Evolutionary conservation across 2,329 filamentous ascomycete species (phyloP).

Genomic region (Cercospora sp.): DNA sequence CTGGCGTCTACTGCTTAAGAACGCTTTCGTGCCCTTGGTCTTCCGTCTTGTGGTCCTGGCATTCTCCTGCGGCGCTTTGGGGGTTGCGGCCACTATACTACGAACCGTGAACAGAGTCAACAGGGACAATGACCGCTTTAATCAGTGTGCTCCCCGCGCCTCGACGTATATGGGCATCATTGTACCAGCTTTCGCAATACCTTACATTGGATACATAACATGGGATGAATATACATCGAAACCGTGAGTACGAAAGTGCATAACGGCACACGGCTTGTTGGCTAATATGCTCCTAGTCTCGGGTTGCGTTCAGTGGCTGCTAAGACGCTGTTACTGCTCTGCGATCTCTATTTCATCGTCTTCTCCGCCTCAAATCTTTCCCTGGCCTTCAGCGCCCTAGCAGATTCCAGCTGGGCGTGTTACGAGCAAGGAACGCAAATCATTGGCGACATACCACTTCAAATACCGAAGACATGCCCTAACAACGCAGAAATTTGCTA

Average conservation of each 20-base stretch:
- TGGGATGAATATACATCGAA: conserved; percentile 96
- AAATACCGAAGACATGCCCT: conserved; percentile 38
- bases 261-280: not conserved
- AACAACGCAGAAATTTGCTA: conserved; percentile 54
- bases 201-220: conserved; percentile 91
- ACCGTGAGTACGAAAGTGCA: conserved; percentile 51
- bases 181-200: conserved; percentile 82
- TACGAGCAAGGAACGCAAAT: conserved; percentile 28
- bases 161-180: conserved; percentile 87
- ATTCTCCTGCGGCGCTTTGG: conserved; percentile 80
- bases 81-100: conserved; percentile 74
- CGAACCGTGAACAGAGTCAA: conserved; percentile 47
- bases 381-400: conserved; percentile 81
- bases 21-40: conserved; percentile 80
- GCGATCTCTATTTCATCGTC: conserved; percentile 95
- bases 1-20: conserved; percentile 66
- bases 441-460: conserved; percentile 20
- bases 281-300: conserved; percentile 47
- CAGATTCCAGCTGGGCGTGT: conserved; percentile 59
- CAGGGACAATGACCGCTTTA: conserved; percentile 32
- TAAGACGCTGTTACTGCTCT: conserved; percentile 85
- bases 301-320: conserved; percentile 79
- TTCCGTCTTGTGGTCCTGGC: conserved; percentile 80
- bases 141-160: conserved; percentile 47
- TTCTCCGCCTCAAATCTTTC: conserved; percentile 94